Evolutionary conservation across 495 filamentous ascomycete genomes (phyloP).

Genomic region (Aspergillus diversus): DNA sequence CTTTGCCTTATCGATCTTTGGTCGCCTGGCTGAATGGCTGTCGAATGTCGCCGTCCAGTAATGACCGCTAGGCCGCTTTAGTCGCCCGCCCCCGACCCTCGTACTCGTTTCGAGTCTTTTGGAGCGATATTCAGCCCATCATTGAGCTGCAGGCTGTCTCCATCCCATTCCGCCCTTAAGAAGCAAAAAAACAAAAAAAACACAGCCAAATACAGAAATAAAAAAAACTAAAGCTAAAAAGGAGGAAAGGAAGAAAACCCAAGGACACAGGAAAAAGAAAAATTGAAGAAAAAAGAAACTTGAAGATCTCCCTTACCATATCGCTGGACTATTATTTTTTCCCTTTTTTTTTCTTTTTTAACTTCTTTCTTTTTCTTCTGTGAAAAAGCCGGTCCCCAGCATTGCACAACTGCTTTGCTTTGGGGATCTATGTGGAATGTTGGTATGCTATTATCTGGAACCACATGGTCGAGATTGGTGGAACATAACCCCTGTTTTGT

Average conservation of each 20-base stretch:
- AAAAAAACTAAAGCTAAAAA: slow-evolving; percentile 19
- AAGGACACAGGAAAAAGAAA: neutral
- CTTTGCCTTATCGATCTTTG: slow-evolving; percentile 18
- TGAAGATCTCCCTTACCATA: slow-evolving; percentile 7
- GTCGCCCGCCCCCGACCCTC: slow-evolving; percentile 12
- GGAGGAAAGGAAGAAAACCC: neutral
- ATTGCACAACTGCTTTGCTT: neutral
- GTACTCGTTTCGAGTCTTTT: slow-evolving; percentile 21
- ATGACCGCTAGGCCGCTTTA: slow-evolving; percentile 8
- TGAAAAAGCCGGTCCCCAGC: too few species aligned
- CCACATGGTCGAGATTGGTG: slow-evolving; percentile 29
- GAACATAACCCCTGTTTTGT: slow-evolving; percentile 23
- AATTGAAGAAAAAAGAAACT: slow-evolving; percentile 5
- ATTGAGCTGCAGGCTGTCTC: slow-evolving; percentile 4
- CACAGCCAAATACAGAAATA: slow-evolving; percentile 9
- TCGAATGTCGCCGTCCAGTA: neutral
- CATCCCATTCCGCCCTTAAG: neutral
- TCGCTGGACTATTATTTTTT: slow-evolving; percentile 4
- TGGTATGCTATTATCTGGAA: slow-evolving; percentile 25
- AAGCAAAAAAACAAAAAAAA: slow-evolving; percentile 6
- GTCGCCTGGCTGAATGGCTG: slow-evolving; percentile 6
- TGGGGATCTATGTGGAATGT: slow-evolving; percentile 6
- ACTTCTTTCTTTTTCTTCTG: neutral
- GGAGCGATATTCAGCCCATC: slow-evolving; percentile 13
- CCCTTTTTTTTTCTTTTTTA: neutral